Base-by-base conservation (phyloP, 441 rosid genomes). In the Raphanus hybrid region DNA sequence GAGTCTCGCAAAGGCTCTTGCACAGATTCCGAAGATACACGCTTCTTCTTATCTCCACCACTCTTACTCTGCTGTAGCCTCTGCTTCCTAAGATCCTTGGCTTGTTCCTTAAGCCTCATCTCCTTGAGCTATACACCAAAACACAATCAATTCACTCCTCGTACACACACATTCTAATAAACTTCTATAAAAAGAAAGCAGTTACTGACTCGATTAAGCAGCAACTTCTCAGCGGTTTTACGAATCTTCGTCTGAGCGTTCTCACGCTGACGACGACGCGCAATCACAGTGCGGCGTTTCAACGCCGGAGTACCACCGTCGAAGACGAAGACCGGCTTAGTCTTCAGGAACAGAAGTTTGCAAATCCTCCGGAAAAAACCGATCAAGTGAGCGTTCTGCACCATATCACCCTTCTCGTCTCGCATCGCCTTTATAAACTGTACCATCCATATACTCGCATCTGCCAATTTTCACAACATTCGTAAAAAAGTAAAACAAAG, bases 341-440 rank as follows among this genome's bases (percentile, higher is more conserved):
- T 91, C 81, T 87, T 81, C 4, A 92, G 78, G 67, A 86, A 96
- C 77, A 96, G 66, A 41, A 92, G 90, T 85, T 96, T 93, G 84
- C 98, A 96, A 75, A 93, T 92, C 78, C 98, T 84, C 32, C 98
- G 86, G 63, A 93, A 92, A 86, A 96, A 92, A 1, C 98, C 99
- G 14, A 96, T 67, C 86, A 96, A 82, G 83, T 96, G 98, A 5
- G 97, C 98, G 79, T 89, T 92, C 59, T 92, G 90, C 0, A 93
- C 84, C 99, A 96, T 96, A 76, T 96, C 97, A 18, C 99, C 98
- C 71, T 86, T 90, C 64, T 96, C 99, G 59, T 96, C 98, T 52
- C 98, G 86, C 98, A 96, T 96, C 12, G 99, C 99, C 84, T 93
- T 96, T 86, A 96, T 91, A 84, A 96, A 96, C 80, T 96, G 99